Evolutionary conservation across 2,329 filamentous ascomycete genomes (phyloP).

Genomic region (Talaromyces verruculosus): DNA sequence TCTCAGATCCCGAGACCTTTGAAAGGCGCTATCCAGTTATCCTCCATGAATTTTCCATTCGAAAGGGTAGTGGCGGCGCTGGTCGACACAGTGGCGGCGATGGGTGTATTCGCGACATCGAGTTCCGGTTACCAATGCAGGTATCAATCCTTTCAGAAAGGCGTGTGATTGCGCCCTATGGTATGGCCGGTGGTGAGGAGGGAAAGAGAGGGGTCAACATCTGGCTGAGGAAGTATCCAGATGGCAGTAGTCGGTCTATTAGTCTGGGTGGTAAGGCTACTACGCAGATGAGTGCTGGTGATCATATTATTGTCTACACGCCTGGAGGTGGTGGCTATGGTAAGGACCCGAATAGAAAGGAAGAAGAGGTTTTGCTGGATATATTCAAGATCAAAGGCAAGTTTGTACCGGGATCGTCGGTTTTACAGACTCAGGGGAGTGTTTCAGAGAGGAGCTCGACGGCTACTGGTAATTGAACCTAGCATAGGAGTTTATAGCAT

Average conservation of each 20-base stretch:
- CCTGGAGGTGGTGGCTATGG: slow-evolving; percentile 47
- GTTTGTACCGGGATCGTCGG: slow-evolving; percentile 11
- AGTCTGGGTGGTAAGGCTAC: slow-evolving; percentile 60
- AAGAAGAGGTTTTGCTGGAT: slow-evolving; percentile 7
- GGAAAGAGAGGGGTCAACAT: slow-evolving; percentile 78
- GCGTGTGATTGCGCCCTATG: slow-evolving; percentile 75
- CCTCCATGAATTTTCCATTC: slow-evolving; percentile 68
- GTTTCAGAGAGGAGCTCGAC: slow-evolving; percentile 14
- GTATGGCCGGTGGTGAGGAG: slow-evolving; percentile 77
- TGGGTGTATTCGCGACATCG: slow-evolving; percentile 77
- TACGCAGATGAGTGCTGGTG: slow-evolving; percentile 55
- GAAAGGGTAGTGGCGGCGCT: slow-evolving; percentile 63
- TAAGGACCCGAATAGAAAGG: slow-evolving; percentile 9
- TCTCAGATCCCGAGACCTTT: slow-evolving; percentile 80
- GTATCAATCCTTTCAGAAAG: slow-evolving; percentile 77
- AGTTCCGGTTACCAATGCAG: slow-evolving; percentile 78
- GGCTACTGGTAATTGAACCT: slow-evolving; percentile 13
- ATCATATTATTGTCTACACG: slow-evolving; percentile 58
- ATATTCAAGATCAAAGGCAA: slow-evolving; percentile 16
- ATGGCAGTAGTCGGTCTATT: slow-evolving; percentile 46
- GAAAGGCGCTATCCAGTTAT: slow-evolving; percentile 78
- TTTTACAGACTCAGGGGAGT: slow-evolving; percentile 13
- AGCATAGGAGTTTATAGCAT: slow-evolving; percentile 4
- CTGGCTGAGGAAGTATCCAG: slow-evolving; percentile 73
- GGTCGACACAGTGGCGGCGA: slow-evolving; percentile 72